These are phyloP conservation scores for Salix brachista DNA, from an alignment of 345 rosid genomes.

Conservation along the genomic window DNA sequence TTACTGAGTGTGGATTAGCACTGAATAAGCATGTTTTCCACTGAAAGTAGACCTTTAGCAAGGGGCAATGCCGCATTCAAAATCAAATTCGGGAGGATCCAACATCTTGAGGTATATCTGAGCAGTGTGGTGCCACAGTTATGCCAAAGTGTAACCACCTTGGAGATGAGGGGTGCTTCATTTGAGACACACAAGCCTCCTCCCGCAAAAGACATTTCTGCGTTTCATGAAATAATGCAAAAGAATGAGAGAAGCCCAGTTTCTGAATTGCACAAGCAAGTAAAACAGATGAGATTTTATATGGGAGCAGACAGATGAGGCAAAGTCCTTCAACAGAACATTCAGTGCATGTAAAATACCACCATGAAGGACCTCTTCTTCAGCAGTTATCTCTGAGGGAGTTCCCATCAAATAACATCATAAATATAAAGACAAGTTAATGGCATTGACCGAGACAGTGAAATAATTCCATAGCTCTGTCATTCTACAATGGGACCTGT, in stretches of 20 bases:
- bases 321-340: neutral
- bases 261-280: neutral
- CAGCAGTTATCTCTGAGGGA: neutral
- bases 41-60: neutral
- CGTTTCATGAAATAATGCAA: neutral
- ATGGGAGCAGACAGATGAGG: neutral
- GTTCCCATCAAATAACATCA: neutral
- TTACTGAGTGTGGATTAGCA: neutral
- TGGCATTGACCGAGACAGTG: neutral
- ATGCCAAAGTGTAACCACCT: neutral
- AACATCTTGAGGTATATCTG: no score
- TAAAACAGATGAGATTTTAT: neutral
- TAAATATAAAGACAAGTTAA: neutral
- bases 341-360: neutral
- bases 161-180: constrained; percentile 1
- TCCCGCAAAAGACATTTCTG: constrained; percentile 31
- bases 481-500: neutral
- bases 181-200: constrained; percentile 27
- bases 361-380: neutral
- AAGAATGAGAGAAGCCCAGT: neutral
- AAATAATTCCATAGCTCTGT: neutral
- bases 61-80: neutral
- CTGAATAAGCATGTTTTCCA: neutral
- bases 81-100: constrained; percentile 2
- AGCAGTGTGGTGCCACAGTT: neutral